These are phyloP conservation scores for Herpotrichia juniperi DNA, from an alignment of 2,329 filamentous ascomycete species.

Conservation along the genomic window DNA sequence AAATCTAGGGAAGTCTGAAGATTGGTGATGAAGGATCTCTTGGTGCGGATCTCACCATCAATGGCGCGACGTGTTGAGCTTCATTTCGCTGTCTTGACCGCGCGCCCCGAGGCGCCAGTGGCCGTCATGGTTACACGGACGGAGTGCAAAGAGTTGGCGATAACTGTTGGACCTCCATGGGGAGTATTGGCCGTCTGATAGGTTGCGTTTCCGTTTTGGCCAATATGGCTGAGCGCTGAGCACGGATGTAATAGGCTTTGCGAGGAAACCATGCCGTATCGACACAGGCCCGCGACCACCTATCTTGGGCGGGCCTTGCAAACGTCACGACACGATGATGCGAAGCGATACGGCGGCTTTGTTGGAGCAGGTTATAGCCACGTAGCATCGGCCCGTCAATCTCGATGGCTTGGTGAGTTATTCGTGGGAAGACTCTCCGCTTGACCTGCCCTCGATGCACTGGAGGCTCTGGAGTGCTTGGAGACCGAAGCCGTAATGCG, in stretches of 20 bases:
- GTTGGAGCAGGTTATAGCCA: conserved; percentile 5
- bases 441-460: background rate
- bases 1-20: background rate
- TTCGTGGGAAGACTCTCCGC: conserved; percentile 3
- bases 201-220: conserved; percentile 12
- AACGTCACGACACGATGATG: conserved; percentile 2
- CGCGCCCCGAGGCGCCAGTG: background rate
- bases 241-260: background rate
- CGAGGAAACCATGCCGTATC: background rate
- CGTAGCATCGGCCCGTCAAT: conserved; percentile 5
- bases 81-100: background rate
- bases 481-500: conserved; percentile 6
- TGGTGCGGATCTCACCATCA: conserved; percentile 2
- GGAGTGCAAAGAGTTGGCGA: conserved; percentile 1
- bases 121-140: conserved; percentile 3
- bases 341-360: conserved; percentile 5
- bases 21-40: background rate
- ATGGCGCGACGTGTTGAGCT: background rate
- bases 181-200: conserved; percentile 12
- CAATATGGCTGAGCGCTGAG: conserved; percentile 9
- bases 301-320: conserved; percentile 5
- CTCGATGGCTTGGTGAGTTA: conserved; percentile 3
- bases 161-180: background rate
- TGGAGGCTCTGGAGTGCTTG: conserved; percentile 7
- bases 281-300: background rate